Percentiles rank a stretch among this genome's conserved stretches.
These are phyloP conservation scores for Penicillium brasilianum DNA, from an alignment of 2,329 filamentous ascomycete species.

Conservation along the genomic window DNA sequence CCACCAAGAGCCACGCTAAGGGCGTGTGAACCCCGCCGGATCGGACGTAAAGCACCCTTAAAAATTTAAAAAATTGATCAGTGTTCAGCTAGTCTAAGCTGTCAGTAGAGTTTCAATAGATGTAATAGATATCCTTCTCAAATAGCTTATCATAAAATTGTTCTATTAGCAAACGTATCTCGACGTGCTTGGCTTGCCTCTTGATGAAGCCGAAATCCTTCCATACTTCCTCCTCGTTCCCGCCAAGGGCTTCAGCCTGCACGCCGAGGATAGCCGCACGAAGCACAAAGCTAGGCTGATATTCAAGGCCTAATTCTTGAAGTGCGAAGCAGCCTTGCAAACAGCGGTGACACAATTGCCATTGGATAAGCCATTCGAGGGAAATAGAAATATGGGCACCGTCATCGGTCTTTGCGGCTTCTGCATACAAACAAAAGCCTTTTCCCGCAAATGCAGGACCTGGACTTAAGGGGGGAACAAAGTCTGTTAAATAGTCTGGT, in stretches of 20 bases:
- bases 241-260: neutral
- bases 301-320: neutral
- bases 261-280: neutral
- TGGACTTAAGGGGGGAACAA: neutral
- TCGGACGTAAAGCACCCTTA: neutral
- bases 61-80: neutral
- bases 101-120: neutral
- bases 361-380: neutral
- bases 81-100: neutral
- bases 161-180: neutral
- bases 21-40: neutral
- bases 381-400: neutral
- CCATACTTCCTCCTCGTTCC: neutral
- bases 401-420: neutral
- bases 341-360: neutral
- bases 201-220: neutral
- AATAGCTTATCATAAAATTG: neutral
- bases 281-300: neutral
- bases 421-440: neutral
- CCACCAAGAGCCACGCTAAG: constrained; percentile 1
- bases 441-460: neutral
- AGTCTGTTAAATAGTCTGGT: neutral
- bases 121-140: neutral
- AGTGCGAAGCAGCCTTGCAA: neutral
- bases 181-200: neutral